These are phyloP conservation scores for Turnera subulata DNA, from an alignment of 345 rosid species.

Conservation along the genomic window DNA sequence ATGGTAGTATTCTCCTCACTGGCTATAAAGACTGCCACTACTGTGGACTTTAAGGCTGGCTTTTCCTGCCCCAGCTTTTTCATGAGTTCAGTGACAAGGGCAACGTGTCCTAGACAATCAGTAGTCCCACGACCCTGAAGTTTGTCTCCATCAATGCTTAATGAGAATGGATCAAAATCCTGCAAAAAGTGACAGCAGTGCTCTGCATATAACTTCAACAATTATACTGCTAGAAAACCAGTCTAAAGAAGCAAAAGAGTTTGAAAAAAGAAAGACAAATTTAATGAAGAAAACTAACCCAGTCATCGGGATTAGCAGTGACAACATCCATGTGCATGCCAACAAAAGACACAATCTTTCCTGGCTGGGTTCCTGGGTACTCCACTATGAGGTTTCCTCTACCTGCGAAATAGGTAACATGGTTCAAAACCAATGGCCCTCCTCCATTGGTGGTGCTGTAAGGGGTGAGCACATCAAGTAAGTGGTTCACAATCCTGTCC, in stretches of 20 bases:
- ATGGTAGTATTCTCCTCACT: conserved; percentile 86
- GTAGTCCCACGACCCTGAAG: conserved; percentile 96
- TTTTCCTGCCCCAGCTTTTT: conserved; percentile 71
- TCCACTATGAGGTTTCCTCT: conserved; percentile 95
- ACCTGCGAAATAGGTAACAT: conserved; percentile 58
- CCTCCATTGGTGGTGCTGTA: conserved; percentile 73
- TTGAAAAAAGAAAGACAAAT: conserved; percentile 2
- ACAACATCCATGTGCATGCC: conserved; percentile 99
- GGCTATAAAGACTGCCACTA: conserved; percentile 91
- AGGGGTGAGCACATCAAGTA: conserved; percentile 69
- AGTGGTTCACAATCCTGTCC: conserved; percentile 75
- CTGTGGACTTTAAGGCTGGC: conserved; percentile 64
- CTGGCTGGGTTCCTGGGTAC: conserved; percentile 84
- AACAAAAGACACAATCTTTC: conserved; percentile 86
- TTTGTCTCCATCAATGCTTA: conserved; percentile 85
- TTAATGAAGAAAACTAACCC: conserved; percentile 61
- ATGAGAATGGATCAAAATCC: conserved; percentile 93
- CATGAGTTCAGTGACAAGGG: conserved; percentile 86
- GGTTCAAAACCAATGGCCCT: conserved; percentile 74
- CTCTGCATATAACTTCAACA: too few relatives aligned
- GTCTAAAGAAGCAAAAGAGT: neutral
- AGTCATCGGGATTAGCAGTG: conserved; percentile 86
- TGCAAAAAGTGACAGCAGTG: too few relatives aligned
- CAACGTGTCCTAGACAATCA: conserved; percentile 98
- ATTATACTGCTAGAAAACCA: too few relatives aligned